phyloP scores from a whole-genome alignment of 495 filamentous ascomycete species.

The Pyronema omphalodes region DNA sequence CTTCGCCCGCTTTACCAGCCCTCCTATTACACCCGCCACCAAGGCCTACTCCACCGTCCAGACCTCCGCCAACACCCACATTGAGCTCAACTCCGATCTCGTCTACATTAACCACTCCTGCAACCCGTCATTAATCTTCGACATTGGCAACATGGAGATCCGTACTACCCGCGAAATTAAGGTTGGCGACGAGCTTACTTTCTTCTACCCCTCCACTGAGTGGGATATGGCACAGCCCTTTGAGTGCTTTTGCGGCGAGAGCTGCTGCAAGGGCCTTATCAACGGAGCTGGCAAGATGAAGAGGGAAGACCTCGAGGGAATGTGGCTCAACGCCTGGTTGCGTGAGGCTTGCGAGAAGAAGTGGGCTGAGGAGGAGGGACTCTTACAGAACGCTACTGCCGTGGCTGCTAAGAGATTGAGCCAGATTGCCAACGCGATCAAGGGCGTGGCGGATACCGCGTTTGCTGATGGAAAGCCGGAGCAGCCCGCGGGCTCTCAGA shows the following conservation, averaged over 20 bases:
- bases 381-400: not conserved
- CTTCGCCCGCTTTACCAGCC: slow-evolving; percentile 36
- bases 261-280: slow-evolving; percentile 34
- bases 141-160: slow-evolving; percentile 44
- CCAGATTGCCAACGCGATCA: not conserved
- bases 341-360: slow-evolving; percentile 31
- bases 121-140: slow-evolving; percentile 49
- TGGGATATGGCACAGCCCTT: slow-evolving; percentile 62
- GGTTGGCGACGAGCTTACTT: slow-evolving; percentile 47
- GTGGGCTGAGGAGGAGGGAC: not conserved
- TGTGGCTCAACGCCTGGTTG: slow-evolving; percentile 40
- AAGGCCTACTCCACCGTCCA: slow-evolving; percentile 53
- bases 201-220: slow-evolving; percentile 65
- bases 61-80: slow-evolving; percentile 39
- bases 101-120: slow-evolving; percentile 64
- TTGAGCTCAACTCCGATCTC: slow-evolving; percentile 57
- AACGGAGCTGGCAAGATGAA: slow-evolving; percentile 37
- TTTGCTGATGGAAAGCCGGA: not conserved
- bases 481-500: slow-evolving; percentile 1
- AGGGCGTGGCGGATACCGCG: not conserved
- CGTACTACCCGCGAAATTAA: slow-evolving; percentile 35
- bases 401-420: not conserved
- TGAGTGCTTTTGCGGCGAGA: slow-evolving; percentile 41
- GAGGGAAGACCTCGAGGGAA: slow-evolving; percentile 28
- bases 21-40: slow-evolving; percentile 35